Conservation (phyloP, 768 basidiomycete genomes). For the Mycena rosella region DNA sequence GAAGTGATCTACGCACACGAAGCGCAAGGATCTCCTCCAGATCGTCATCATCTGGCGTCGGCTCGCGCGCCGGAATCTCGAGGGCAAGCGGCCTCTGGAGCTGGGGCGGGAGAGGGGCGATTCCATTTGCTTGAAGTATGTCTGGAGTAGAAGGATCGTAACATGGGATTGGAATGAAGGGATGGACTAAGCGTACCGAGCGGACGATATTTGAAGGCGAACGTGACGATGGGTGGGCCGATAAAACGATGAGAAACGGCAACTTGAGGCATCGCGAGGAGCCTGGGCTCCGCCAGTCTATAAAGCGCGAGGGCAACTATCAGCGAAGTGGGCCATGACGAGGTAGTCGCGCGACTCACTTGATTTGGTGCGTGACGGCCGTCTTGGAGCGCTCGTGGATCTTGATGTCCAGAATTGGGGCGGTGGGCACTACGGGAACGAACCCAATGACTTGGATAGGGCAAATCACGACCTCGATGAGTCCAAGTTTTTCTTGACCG, state of each 20-base stretch:
- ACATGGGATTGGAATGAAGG: background rate
- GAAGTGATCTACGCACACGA: slow-evolving; percentile 8
- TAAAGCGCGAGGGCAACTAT: background rate
- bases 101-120: slow-evolving; percentile 20
- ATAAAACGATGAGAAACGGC: slow-evolving; percentile 16
- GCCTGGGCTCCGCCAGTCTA: slow-evolving; percentile 23
- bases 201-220: slow-evolving; percentile 30
- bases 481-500: slow-evolving; percentile 5
- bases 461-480: slow-evolving; percentile 18
- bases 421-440: background rate
- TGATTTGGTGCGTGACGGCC: slow-evolving; percentile 20
- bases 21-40: slow-evolving; percentile 13
- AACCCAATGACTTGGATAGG: slow-evolving; percentile 11
- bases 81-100: slow-evolving; percentile 12
- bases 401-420: slow-evolving; percentile 19
- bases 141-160: background rate
- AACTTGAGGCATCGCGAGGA: background rate
- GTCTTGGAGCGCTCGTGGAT: slow-evolving; percentile 26
- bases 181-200: slow-evolving; percentile 2
- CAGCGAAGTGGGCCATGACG: background rate
- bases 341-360: background rate
- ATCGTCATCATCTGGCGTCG: slow-evolving; percentile 14
- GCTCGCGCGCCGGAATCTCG: background rate
- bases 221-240: slow-evolving; percentile 25
- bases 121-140: slow-evolving; percentile 15